Evolutionary conservation across 495 filamentous ascomycete species (phyloP), one percentile per base, ranked within the genome.

Genomic region (Mytilinidion resinicola): DNA sequence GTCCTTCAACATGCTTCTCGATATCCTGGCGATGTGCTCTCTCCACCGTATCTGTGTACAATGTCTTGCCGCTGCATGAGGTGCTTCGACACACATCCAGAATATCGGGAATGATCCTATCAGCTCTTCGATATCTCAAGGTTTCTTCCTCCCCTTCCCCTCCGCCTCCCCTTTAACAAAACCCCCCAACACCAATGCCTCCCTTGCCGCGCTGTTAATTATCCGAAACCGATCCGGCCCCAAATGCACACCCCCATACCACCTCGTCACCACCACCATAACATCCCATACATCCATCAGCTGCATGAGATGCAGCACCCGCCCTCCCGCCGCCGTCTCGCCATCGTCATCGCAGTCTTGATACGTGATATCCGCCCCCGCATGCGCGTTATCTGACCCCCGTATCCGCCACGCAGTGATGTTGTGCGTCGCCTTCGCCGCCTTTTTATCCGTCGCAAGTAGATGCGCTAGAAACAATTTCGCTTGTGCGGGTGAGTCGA

Each of bases 321-420:
- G 80, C 0, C 86, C 83, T 0, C 93, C 93, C 4, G 93, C 93
- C 20, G 93, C 93, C n/a, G 86, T 88, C 77, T 98, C 93, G 10
- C 93, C 93, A 68, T 98, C 93, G 69, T 97, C 93, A 64, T 98
- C 86, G 67, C 86, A 95, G 72, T 98, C 93, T 69, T 96, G 89
- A 56, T 83, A 87, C 37, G 77, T 78, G 17, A 85, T 80, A 60
- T 78, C 78, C 0, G 73, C 68, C 25, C 25, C 25, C 25, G 25
- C 25, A 30, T 30, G 25, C 3, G 25, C 25, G 6, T 69, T 65
- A 36, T 79, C 72, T 0, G 72, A 68, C n/a, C 75, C 77, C 38
- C 74, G 73, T 19, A 87, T 85, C 6, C 84, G 77, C 78, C 82
- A 86, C 34, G 85, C 85, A 25, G 76, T 80, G 61, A 96, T 96